Conservation (phyloP, 768 basidiomycete species). For the Rhodotorula paludigena region DNA sequence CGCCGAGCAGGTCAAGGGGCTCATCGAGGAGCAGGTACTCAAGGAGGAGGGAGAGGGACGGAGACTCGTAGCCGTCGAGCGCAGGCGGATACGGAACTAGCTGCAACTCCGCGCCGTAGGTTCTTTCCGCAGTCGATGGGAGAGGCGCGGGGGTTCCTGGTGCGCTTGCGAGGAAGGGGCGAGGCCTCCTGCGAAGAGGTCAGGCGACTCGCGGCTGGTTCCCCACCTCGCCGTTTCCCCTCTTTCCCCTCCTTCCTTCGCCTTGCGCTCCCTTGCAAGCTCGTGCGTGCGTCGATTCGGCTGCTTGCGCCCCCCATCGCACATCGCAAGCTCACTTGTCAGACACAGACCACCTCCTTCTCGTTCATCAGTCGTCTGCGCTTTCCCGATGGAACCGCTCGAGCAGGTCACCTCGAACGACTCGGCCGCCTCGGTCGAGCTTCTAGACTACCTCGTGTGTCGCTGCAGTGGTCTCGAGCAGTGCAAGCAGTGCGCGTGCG, state of each 20-base stretch:
- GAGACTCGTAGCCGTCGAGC: neutral
- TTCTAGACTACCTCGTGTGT: constrained; percentile 28
- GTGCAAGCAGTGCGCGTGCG: constrained; percentile 13
- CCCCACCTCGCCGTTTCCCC: neutral
- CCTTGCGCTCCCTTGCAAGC: neutral
- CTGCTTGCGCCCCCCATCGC: neutral
- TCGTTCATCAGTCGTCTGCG: neutral
- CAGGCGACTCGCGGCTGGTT: neutral
- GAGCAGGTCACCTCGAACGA: constrained; percentile 21
- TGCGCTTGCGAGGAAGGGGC: neutral
- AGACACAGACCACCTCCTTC: neutral
- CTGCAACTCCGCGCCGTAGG: too few relatives aligned
- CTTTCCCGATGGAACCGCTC: constrained; percentile 16
- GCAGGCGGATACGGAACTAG: too few relatives aligned
- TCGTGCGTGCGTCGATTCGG: neutral
- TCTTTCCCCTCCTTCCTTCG: neutral
- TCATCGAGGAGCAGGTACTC: constrained; percentile 26
- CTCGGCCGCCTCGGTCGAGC: constrained; percentile 16
- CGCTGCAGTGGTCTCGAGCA: constrained; percentile 10
- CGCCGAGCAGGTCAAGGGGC: constrained; percentile 4
- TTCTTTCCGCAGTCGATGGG: too few relatives aligned
- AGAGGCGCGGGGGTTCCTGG: too few relatives aligned
- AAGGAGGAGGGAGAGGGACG: neutral
- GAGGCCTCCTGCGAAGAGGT: neutral
- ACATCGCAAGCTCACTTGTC: neutral